Evolutionary conservation across 495 filamentous ascomycete species (phyloP).

Genomic region (Diplogelasinospora grovesii): DNA sequence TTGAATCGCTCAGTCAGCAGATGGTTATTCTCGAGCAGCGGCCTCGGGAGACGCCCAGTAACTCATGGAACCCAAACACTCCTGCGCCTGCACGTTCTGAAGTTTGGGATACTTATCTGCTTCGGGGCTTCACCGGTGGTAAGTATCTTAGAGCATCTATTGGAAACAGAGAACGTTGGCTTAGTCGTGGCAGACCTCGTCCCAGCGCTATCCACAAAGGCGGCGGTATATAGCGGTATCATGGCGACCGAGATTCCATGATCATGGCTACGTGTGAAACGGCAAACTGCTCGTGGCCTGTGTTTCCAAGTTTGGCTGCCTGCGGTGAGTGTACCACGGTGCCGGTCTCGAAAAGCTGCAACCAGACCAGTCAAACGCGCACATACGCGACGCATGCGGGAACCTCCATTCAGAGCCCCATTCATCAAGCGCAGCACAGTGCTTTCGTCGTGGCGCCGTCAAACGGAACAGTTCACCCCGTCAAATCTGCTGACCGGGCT

Average conservation of each 20-base stretch:
- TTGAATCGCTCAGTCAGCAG: constrained; percentile 32
- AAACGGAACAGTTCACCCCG: constrained; percentile 12
- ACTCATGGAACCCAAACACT: constrained; percentile 6
- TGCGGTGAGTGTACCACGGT: constrained; percentile 25
- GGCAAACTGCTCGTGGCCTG: constrained; percentile 30
- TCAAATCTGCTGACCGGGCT: constrained; percentile 13
- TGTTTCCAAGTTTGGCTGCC: constrained; percentile 29
- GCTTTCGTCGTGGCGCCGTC: constrained; percentile 25
- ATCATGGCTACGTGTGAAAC: constrained; percentile 22
- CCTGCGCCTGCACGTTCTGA: constrained; percentile 20
- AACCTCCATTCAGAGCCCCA: constrained; percentile 14
- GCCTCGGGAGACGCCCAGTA: constrained; percentile 9
- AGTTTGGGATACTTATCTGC: constrained; percentile 25
- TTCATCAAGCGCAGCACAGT: constrained; percentile 12
- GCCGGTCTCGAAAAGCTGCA: constrained; percentile 14
- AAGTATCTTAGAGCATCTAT: neutral
- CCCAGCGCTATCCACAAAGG: constrained; percentile 28
- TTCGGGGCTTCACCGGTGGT: constrained; percentile 17
- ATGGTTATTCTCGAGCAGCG: constrained; percentile 31
- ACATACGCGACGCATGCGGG: constrained; percentile 26
- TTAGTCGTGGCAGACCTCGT: constrained; percentile 14
- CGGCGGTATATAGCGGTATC: constrained; percentile 33
- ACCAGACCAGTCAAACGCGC: constrained; percentile 19
- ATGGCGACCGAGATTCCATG: constrained; percentile 20
- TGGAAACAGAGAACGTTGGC: neutral